Percentiles rank a stretch among this genome's conserved stretches.
Evolutionary conservation across 805 yeast species (phyloP).

Genomic region (Priceomyces carsonii): DNA sequence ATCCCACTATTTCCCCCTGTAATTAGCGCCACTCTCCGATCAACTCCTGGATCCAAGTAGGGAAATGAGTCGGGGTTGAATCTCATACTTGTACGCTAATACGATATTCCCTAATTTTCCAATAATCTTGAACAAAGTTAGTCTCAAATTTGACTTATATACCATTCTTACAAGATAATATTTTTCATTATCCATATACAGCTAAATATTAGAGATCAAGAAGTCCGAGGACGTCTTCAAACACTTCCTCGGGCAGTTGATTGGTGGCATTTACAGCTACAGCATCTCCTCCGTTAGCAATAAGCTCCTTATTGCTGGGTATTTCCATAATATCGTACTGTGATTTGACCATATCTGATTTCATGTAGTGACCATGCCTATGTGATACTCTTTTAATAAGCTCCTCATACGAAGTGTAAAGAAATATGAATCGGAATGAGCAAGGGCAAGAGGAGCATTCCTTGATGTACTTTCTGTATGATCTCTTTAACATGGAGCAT

Average conservation of each 20-base stretch:
- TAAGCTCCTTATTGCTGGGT: constrained; percentile 49
- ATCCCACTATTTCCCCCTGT: constrained; percentile 84
- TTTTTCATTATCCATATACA: no score
- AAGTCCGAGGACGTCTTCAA: constrained; percentile 15
- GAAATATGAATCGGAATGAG: constrained; percentile 60
- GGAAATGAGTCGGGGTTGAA: constrained; percentile 56
- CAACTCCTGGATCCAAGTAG: constrained; percentile 54
- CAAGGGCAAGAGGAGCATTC: constrained; percentile 32
- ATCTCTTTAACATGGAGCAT: constrained; percentile 81
- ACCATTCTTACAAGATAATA: no score
- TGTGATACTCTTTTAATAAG: constrained; percentile 58
- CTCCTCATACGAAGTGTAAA: constrained; percentile 63
- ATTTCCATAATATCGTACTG: constrained; percentile 76
- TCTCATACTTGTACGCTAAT: constrained; percentile 8
- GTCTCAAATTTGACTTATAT: no score
- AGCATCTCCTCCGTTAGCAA: constrained; percentile 37
- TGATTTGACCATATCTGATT: constrained; percentile 76
- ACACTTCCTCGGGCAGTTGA: constrained; percentile 28
- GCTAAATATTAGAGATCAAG: constrained; percentile 1
- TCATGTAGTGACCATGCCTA: constrained; percentile 86
- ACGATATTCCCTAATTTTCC: no score
- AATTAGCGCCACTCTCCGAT: constrained; percentile 65
- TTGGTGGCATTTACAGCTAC: constrained; percentile 35
- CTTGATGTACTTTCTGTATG: constrained; percentile 66
- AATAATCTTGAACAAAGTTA: no score